These are phyloP conservation scores for Ziziphus jujuba DNA, from an alignment of 306 rosid species.

Conservation along the genomic window DNA sequence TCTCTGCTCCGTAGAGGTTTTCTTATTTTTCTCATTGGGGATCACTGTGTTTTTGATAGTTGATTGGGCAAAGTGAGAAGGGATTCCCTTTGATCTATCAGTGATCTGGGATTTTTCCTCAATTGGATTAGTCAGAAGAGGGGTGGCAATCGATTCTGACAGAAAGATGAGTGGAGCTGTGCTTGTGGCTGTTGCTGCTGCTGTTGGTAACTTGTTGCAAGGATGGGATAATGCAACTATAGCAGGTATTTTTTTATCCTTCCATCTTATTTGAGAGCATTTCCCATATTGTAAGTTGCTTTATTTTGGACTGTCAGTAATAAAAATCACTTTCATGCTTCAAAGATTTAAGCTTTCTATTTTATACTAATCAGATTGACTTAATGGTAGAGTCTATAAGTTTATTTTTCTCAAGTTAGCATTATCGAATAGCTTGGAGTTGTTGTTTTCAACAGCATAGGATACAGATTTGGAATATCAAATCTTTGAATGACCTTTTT, in stretches of 20 bases:
- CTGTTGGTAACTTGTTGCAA: conserved; percentile 78
- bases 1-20: background rate
- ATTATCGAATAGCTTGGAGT: too few relatives aligned
- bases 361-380: conserved; percentile 5
- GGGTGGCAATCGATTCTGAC: conserved; percentile 20
- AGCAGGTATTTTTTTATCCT: conserved; percentile 50
- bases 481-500: conserved; percentile 16
- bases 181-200: conserved; percentile 80
- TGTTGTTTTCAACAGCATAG: background rate
- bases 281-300: conserved; percentile 4
- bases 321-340: background rate
- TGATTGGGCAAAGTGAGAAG: conserved; percentile 3
- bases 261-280: background rate
- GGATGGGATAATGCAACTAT: conserved; percentile 99
- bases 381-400: background rate
- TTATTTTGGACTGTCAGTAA: background rate
- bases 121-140: conserved; percentile 16
- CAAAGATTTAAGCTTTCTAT: conserved; percentile 19
- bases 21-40: background rate
- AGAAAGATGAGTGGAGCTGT: conserved; percentile 72
- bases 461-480: conserved; percentile 10
- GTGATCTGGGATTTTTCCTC: conserved; percentile 31
- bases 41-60: conserved; percentile 10
- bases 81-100: conserved; percentile 21
- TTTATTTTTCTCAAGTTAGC: background rate